Base-by-base conservation (phyloP, 2,329 filamentous ascomycete genomes). In the Penicillium digitatum region DNA sequence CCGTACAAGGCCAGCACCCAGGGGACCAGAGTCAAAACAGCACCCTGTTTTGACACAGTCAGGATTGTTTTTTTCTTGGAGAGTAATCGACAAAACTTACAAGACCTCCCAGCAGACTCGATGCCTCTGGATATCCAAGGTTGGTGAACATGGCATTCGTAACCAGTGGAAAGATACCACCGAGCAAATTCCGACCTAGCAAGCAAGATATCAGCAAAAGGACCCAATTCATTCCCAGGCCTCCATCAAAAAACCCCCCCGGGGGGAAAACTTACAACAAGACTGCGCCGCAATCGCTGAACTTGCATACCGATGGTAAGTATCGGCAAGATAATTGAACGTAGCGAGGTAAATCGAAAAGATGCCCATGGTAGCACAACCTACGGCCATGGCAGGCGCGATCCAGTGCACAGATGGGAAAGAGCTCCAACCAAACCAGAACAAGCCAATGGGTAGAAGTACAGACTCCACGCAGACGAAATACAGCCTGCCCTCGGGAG, bases 281-380 rank as follows among this genome's bases (percentile, higher is more conserved):
- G 84, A 88, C 75, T 96, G 90, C 0, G 91, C 90, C 0, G 92
- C 92, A 6, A 96, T 77, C 0, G 92, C 91, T 0, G 89, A 94
- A 37, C 87, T 90, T 0, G 92, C 90, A 65, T 93, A 96, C 2
- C 82, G 79, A 68, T 91, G 87, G 71, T 96, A 96, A 1, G 87
- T 87, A 68, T 96, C 92, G 20, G 91, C 90, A 1, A 96, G 80
- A 64, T 95, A 96, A 69, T 96, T 96, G 76, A 96, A 96, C 0
- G 90, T 89, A 3, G 91, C 87, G 1, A 96, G 81, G 68, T 95
- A 95, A 34, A 96, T 85, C 38, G 84, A 87, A 71, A 90, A 93
- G 61, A 96, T 95, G 27, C 92, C 87, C 78, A 93, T 88, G 0
- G 88, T 93, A 0, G 90, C 86, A 56, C 90, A 82, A 0, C 80